A percentile compares a stretch with the other conserved stretches of the same genome.
phyloP scores from a whole-genome alignment of 345 rosid species.

The Durio zibethinus region DNA sequence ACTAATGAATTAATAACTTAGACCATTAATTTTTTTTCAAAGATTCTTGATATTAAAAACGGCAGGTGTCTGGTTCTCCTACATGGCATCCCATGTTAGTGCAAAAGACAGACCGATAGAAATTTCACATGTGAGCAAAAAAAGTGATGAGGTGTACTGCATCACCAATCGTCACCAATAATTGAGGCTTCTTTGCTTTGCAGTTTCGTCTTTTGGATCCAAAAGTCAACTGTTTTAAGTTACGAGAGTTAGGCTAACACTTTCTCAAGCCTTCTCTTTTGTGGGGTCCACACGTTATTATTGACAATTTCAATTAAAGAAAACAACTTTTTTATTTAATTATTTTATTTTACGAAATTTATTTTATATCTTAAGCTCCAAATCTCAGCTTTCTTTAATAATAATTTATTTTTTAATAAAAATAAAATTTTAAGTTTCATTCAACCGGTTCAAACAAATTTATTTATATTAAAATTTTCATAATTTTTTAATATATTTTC shows the following conservation, averaged over 20 bases:
- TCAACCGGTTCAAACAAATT: too few species aligned
- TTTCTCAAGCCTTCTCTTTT: slow-evolving; percentile 16
- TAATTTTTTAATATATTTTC: too few species aligned
- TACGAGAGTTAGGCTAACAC: slow-evolving; percentile 19
- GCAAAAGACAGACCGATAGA: slow-evolving; percentile 25
- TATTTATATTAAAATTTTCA: too few species aligned
- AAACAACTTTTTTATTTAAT: neutral
- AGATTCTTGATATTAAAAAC: neutral
- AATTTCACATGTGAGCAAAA: neutral
- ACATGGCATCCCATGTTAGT: neutral
- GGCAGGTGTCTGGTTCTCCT: neutral
- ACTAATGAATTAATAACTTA: too few species aligned
- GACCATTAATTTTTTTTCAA: too few species aligned
- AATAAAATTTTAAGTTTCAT: too few species aligned
- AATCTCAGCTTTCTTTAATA: neutral
- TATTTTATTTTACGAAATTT: slow-evolving; percentile 7
- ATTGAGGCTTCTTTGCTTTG: slow-evolving; percentile 47
- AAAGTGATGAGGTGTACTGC: slow-evolving; percentile 18
- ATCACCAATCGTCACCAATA: slow-evolving; percentile 26
- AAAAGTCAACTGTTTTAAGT: slow-evolving; percentile 53
- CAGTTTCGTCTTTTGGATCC: slow-evolving; percentile 39
- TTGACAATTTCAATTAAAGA: neutral
- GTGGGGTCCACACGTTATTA: slow-evolving; percentile 52
- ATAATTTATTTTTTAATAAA: neutral
- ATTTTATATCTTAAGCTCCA: slow-evolving; percentile 25